Evolutionary conservation across 2,329 filamentous ascomycete genomes (phyloP).

Genomic region (Cladosporium colombiae): DNA sequence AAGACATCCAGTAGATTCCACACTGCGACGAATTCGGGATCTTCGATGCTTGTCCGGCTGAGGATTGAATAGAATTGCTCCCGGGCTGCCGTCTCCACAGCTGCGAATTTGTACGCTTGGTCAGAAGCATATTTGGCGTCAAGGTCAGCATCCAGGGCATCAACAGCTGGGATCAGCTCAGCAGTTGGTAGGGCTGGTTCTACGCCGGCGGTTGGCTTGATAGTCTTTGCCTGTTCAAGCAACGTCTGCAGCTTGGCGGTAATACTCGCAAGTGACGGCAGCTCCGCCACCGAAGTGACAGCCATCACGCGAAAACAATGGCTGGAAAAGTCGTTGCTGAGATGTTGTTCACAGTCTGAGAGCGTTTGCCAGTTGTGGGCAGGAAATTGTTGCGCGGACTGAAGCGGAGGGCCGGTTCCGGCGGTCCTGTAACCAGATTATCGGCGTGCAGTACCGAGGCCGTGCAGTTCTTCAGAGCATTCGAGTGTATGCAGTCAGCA

Average conservation of each 20-base stretch:
- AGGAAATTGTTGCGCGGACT: background rate
- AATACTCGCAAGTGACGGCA: slow-evolving; percentile 32
- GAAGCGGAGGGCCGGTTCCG: slow-evolving; percentile 11
- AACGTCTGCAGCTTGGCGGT: slow-evolving; percentile 40
- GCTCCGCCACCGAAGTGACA: slow-evolving; percentile 29
- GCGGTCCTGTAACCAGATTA: slow-evolving; percentile 10
- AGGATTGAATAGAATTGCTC: slow-evolving; percentile 67
- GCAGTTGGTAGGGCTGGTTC: slow-evolving; percentile 48
- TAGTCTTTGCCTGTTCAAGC: slow-evolving; percentile 42
- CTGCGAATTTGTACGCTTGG: slow-evolving; percentile 49
- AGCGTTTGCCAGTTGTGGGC: background rate
- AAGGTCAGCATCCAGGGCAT: slow-evolving; percentile 32
- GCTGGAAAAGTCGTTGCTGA: background rate
- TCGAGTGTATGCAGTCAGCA: background rate
- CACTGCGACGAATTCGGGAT: slow-evolving; percentile 75
- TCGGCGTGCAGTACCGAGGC: background rate
- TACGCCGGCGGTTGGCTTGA: slow-evolving; percentile 45
- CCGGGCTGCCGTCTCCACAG: slow-evolving; percentile 81
- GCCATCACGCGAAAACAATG: slow-evolving; percentile 27
- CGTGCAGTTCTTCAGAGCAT: background rate
- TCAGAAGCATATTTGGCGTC: slow-evolving; percentile 27
- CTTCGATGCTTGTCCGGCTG: slow-evolving; percentile 68
- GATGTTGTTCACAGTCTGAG: background rate
- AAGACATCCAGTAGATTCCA: slow-evolving; percentile 95
- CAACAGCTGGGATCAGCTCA: slow-evolving; percentile 38